Percentiles rank a stretch among this genome's conserved stretches.
These are phyloP conservation scores for Sextonia rubra DNA, from an alignment of 164 flowering plant genomes.

Conservation along the genomic window DNA sequence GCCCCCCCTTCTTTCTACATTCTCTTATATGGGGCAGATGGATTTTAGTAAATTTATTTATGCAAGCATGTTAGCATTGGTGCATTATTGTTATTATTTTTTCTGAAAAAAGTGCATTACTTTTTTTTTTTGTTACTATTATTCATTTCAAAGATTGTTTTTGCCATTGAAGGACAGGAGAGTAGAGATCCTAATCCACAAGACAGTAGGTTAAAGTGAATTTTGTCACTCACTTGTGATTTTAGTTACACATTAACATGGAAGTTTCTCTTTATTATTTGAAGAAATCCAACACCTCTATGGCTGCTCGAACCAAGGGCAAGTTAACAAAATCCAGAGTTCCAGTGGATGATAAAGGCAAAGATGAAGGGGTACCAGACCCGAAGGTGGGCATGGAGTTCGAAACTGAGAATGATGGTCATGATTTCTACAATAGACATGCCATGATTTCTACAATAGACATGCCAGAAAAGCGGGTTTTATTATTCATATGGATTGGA, in stretches of 20 bases:
- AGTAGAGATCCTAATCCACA: background rate
- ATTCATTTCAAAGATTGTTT: background rate
- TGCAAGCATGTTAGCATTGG: too few relatives aligned
- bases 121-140: too few relatives aligned
- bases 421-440: conserved; percentile 11
- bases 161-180: background rate
- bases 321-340: background rate
- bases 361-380: background rate
- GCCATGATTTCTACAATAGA: conserved; percentile 12
- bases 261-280: background rate
- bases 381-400: conserved; percentile 7
- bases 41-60: too few relatives aligned
- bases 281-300: too few relatives aligned
- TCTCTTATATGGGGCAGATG: too few relatives aligned
- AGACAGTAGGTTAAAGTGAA: background rate
- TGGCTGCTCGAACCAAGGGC: too few relatives aligned
- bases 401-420: conserved; percentile 9
- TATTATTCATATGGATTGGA: conserved; percentile 4
- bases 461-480: conserved; percentile 11
- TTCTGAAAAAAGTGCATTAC: too few relatives aligned
- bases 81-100: too few relatives aligned
- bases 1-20: too few relatives aligned
- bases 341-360: background rate
- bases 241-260: too few relatives aligned
- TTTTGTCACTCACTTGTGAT: too few relatives aligned